A percentile compares a stretch with the other conserved stretches of the same genome.
phyloP scores from a whole-genome alignment of 441 rosid genomes.

The Francoa sonchifolia region DNA sequence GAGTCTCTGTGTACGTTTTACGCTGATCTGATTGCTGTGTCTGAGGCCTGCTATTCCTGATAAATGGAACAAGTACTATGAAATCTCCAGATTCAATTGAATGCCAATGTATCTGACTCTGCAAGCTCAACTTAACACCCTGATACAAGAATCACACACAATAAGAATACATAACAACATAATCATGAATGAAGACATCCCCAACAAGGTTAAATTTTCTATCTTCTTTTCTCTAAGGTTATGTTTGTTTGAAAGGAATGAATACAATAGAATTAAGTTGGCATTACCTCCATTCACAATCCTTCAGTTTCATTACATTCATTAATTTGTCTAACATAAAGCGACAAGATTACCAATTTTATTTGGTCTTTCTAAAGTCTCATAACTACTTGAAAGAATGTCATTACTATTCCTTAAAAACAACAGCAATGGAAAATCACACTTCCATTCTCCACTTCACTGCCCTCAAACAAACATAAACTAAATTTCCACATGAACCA shows the following conservation, averaged over 20 bases:
- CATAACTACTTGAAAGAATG: background rate
- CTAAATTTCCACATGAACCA: no score
- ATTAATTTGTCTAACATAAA: background rate
- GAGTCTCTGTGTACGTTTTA: conserved; percentile 17
- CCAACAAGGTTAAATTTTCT: background rate
- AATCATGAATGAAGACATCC: background rate
- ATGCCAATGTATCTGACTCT: conserved; percentile 23
- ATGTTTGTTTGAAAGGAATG: background rate
- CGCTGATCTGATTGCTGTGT: conserved; percentile 22
- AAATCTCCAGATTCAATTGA: conserved; percentile 36
- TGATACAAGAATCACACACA: conserved; percentile 14
- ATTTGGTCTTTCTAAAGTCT: background rate
- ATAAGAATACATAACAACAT: background rate
- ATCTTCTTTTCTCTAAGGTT: background rate
- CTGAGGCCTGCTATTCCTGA: conserved; percentile 43
- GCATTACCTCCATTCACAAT: no score
- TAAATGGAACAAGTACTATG: conserved; percentile 52
- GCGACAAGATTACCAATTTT: background rate
- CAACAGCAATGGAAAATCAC: no score
- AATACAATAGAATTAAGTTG: background rate
- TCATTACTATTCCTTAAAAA: no score
- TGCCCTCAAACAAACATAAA: no score
- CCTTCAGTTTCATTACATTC: background rate
- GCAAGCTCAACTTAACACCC: conserved; percentile 56
- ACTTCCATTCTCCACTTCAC: no score